Base-by-base conservation (phyloP, 2,329 filamentous ascomycete species). In the Trichoderma citrinoviride region DNA sequence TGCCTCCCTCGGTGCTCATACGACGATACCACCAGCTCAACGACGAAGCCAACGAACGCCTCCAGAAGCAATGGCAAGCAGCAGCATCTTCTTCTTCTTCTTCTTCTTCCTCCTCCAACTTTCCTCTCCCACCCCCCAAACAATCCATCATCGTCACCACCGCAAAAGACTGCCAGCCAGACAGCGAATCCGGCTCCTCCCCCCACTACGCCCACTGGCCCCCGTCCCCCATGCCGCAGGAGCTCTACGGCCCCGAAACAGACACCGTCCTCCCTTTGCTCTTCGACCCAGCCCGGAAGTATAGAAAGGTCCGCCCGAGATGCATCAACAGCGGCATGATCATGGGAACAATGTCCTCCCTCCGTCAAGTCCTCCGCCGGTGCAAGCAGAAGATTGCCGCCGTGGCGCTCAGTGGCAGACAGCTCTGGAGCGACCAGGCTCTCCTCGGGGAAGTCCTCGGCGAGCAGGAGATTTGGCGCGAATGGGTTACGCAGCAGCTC, bases 391-490 rank as follows among this genome's bases (percentile, higher is more conserved):
- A 70, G 61, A 46, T 1, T 74, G 73, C 0, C 75, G 75, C 3
- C 68, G 75, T 7, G 0, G 69, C 72, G 5, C 70, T 68, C 64
- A 67, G 65, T 5, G 76, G 60, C 2, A 41, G 60, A 73, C 76
- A 77, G 63, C 73, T 77, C 8, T 78, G 76, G 76, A 77, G 76
- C 66, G 75, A 78, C 44, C 77, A 78, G 56, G 75, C 76, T 0
- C 73, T 78, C 5, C 67, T 78, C 1, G 77, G 70, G 0, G 77
- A 78, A 41, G 75, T 78, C n/a, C 73, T 77, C 7, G 76, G 75
- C 10, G 77, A 78, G 21, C 77, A 78, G 57, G 74, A 77, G 65
- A 72, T 77, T 37, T 77, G 74, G 72, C 74, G 77, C 1, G 66
- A 69, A 15, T 62, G 60, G 60, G 37, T 54, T 40, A 44, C 40